Percentiles rank a stretch among this genome's conserved stretches.
phyloP scores from a whole-genome alignment of 1,284 basidiomycete species.

The Ceratobasidium sp. region DNA sequence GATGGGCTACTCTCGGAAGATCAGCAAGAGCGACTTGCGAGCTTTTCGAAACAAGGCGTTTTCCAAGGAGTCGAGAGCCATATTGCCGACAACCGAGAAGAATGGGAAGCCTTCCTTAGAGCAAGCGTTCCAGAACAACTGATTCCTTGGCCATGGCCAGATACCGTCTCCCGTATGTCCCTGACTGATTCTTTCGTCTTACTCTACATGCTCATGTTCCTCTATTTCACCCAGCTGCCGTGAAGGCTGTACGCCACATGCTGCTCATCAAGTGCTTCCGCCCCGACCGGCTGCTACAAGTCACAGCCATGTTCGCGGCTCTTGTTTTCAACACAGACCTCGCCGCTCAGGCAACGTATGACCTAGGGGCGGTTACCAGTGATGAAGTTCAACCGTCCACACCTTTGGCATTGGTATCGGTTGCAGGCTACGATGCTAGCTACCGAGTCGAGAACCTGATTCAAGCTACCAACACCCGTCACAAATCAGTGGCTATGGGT shows the following conservation, averaged over 20 bases:
- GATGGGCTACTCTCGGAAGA: conserved; percentile 71
- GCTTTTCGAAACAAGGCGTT: conserved; percentile 75
- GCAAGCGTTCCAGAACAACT: conserved; percentile 78
- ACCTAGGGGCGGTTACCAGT: conserved; percentile 81
- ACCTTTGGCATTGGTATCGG: conserved; percentile 91
- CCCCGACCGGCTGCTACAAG: conserved; percentile 89
- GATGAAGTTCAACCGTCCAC: conserved; percentile 85
- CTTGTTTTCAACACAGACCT: conserved; percentile 85
- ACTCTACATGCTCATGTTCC: conserved; percentile 48
- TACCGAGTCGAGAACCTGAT: conserved; percentile 94
- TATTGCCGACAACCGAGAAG: conserved; percentile 72
- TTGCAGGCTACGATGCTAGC: conserved; percentile 96
- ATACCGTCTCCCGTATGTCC: conserved; percentile 71
- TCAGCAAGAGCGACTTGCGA: conserved; percentile 76
- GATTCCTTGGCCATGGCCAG: conserved; percentile 84
- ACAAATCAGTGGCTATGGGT: conserved; percentile 95
- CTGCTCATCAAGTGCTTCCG: conserved; percentile 90
- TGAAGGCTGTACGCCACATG: conserved; percentile 80
- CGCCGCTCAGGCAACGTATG: conserved; percentile 77
- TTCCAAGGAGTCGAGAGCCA: conserved; percentile 85
- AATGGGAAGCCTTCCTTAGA: conserved; percentile 85
- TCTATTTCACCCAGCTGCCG: conserved; percentile 67
- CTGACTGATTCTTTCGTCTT: conserved; percentile 47
- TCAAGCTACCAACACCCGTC: conserved; percentile 79
- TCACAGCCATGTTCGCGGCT: conserved; percentile 81